These are phyloP conservation scores for Trichoderma hamatum DNA, from an alignment of 2,329 filamentous ascomycete species.

Conservation along the genomic window DNA sequence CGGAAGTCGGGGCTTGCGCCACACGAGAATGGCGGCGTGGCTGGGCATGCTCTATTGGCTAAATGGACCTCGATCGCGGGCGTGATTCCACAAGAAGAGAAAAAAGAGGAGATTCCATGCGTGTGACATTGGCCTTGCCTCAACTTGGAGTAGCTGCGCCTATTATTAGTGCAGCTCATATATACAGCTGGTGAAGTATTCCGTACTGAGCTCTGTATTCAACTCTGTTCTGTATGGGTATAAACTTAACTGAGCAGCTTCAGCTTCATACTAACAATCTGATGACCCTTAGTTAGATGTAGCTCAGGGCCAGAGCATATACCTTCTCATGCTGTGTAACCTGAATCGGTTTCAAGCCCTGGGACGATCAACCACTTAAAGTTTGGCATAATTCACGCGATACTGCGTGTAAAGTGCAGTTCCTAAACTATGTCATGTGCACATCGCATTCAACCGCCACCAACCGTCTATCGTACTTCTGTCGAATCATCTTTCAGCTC, in stretches of 20 bases:
- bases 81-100: background rate
- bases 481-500: background rate
- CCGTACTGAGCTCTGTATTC: background rate
- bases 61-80: background rate
- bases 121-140: background rate
- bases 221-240: background rate
- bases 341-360: background rate
- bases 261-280: background rate
- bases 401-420: background rate
- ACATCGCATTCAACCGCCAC: background rate
- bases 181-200: background rate
- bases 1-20: conserved; percentile 5
- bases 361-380: background rate
- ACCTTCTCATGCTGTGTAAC: background rate
- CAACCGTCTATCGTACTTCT: background rate
- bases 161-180: background rate
- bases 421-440: background rate
- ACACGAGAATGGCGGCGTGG: background rate
- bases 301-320: background rate
- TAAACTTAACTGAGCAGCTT: background rate
- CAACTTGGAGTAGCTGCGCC: background rate
- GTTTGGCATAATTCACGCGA: background rate
- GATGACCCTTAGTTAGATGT: background rate
- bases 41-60: background rate
- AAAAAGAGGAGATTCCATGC: background rate